These are phyloP conservation scores for Copromyces sp. DNA, from an alignment of 495 filamentous ascomycete species.

Conservation along the genomic window DNA sequence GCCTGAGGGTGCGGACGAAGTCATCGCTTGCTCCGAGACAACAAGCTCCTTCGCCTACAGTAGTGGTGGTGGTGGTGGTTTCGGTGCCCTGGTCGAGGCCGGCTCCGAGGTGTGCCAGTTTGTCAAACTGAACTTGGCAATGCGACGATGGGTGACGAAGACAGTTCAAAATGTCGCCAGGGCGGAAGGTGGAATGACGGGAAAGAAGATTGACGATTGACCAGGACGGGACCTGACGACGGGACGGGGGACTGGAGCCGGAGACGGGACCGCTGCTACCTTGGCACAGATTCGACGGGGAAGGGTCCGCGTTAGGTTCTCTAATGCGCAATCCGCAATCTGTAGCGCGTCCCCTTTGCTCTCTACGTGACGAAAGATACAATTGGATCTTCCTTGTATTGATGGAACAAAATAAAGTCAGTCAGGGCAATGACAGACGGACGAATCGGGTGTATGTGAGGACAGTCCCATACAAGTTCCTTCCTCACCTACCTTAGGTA, in stretches of 20 bases:
- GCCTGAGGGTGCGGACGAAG: conserved; percentile 22
- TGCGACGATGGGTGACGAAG: background rate
- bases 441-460: background rate
- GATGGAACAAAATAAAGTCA: background rate
- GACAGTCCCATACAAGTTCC: background rate
- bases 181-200: background rate
- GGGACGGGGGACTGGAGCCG: background rate
- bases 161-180: background rate
- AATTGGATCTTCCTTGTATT: background rate
- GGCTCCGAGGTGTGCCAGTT: background rate
- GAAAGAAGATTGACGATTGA: background rate
- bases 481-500: background rate
- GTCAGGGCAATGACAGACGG: background rate
- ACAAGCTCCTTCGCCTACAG: conserved; percentile 29
- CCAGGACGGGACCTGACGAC: background rate
- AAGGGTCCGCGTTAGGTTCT: background rate
- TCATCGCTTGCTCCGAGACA: conserved; percentile 22
- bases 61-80: background rate
- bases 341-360: background rate
- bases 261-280: background rate
- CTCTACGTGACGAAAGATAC: background rate
- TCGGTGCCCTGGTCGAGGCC: conserved; percentile 4
- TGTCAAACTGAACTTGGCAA: background rate
- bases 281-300: background rate
- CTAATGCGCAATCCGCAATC: background rate